Base-by-base conservation (phyloP, 306 rosid species). In the Begonia fuchsioides region DNA sequence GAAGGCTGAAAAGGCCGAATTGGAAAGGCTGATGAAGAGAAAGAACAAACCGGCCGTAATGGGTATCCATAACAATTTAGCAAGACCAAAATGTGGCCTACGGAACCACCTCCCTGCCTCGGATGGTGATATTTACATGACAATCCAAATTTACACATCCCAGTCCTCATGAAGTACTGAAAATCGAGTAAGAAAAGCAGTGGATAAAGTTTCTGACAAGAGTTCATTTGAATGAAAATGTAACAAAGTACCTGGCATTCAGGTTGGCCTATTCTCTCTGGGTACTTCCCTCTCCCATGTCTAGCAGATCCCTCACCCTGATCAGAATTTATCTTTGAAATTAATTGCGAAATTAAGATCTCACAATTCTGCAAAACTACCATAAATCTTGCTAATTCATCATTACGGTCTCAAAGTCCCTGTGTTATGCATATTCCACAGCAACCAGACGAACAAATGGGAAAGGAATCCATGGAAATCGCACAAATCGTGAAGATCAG, bases 241-340 rank as follows among this genome's bases (percentile, higher is more conserved):
- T 13, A 71, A 49, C n/a, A 52, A 41, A 55, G 52, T 73, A 92
- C 99, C 99, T 86, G 96, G 78, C 99, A 92, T 20, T 77, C 71
- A 16, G 86, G 94, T 69, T 92, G 99, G 52, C 93, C 96, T n/a
- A 50, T 43, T 72, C 99, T 77, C 67, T 86, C 96, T 0, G 99
- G 99, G 62, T 64, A 76, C 64, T 80, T 93, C 56, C 75, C 84
- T 44, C 63, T 78, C 17, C 66, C 76, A 49, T 66, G 66, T 70
- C 98, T 92, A 2, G 76, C 74, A 68, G 75, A 83, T 71, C 86
- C 99, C n/a, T 67, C 65, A 71, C 83, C 99, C 5, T 92, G 68
- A 75, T 20, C 39, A 73, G 49, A 51, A 57, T 52, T 54, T 14
- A 59, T 15, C 57, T 26, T 47, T 62, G 63, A 57, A 68, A 70